Base-by-base conservation (phyloP, 768 basidiomycete species). In the Boletus rex-veris region DNA sequence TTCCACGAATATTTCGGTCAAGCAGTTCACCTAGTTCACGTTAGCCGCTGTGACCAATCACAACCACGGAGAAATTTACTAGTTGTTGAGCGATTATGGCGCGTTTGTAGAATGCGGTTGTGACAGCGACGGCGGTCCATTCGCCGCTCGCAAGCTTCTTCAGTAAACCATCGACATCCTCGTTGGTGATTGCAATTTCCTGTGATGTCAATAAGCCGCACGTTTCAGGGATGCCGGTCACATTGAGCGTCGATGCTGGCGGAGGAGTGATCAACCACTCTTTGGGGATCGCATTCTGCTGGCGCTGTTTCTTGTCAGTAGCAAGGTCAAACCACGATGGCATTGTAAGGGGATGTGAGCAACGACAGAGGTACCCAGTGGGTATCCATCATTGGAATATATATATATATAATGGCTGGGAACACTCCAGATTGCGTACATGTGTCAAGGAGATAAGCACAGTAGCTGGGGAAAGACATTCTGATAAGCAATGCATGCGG, bases 1-100 rank as follows among this genome's bases (percentile, higher is more conserved):
- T 21, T 91, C 85, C 48, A 90, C 78, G 61, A 88, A 90, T n/a
- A 90, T 83, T 67, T 92, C 90, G 0, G 90, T 92, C 36, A 92
- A 64, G 64, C 91, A 92, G 59, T 91, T 91, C 6, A 82, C 83
- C 88, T 90, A 61, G 21, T 21, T 26, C 30, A 28, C 12, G 11
- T 57, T 28, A 50, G 31, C 16, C 6, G 40, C 9, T 5, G 35
- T 33, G 33, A 54, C 14, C 1, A 24, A 47, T 9, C 3, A 36
- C 24, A 41, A 14, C 31, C 26, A n/a, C 12, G n/a, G 50, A 36
- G 12, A n/a, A 38, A 65, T 79, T 63, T 50, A 88, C 88, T 15
- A 91, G 65, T 60, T 91, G 89, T 43, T 93, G 90, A 4, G 90
- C 90, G 41, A 93, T 68, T 41, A 88, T 78, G 0, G 91, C 91